Conservation (phyloP, 2,329 filamentous ascomycete genomes). For the Podosphaera xanthii region DNA sequence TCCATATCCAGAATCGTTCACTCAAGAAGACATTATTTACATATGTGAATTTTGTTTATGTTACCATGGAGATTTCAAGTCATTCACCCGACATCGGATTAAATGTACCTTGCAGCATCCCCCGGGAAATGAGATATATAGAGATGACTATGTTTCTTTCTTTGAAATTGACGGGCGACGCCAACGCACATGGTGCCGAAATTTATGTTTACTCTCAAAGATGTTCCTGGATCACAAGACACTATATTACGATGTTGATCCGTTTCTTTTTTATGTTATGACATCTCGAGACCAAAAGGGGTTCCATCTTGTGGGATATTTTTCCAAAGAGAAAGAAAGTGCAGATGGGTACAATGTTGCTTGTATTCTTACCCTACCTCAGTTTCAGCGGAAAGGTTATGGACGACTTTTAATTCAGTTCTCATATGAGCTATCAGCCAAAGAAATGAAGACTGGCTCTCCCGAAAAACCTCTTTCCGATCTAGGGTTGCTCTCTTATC, state of each 20-base stretch:
- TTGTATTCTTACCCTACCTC: conserved; percentile 87
- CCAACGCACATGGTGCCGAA: conserved; percentile 90
- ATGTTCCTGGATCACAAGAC: conserved; percentile 97
- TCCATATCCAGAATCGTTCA: conserved; percentile 77
- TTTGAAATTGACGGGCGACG: conserved; percentile 92
- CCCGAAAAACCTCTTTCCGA: conserved; percentile 94
- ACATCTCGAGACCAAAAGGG: conserved; percentile 70
- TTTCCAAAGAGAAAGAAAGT: conserved; percentile 95
- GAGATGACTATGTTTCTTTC: conserved; percentile 80
- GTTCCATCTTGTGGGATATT: conserved; percentile 95
- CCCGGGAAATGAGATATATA: conserved; percentile 94
- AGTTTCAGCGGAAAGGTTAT: conserved; percentile 89
- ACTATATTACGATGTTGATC: conserved; percentile 97
- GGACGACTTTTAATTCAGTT: conserved; percentile 88
- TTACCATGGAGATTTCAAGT: conserved; percentile 66
- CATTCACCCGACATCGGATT: conserved; percentile 62
- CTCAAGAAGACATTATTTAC: conserved; percentile 72
- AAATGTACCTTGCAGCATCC: conserved; percentile 88
- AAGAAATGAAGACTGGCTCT: conserved; percentile 83
- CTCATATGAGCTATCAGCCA: conserved; percentile 87
- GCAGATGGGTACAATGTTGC: conserved; percentile 95
- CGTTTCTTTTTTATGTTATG: conserved; percentile 98
- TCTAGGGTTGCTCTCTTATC: conserved; percentile 76
- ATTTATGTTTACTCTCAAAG: conserved; percentile 81
- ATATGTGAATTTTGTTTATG: conserved; percentile 94